Evolutionary conservation across 1,284 basidiomycete genomes (phyloP), one percentile per base, ranked within the genome.

Genomic region (Ganoderma leucocontextum): DNA sequence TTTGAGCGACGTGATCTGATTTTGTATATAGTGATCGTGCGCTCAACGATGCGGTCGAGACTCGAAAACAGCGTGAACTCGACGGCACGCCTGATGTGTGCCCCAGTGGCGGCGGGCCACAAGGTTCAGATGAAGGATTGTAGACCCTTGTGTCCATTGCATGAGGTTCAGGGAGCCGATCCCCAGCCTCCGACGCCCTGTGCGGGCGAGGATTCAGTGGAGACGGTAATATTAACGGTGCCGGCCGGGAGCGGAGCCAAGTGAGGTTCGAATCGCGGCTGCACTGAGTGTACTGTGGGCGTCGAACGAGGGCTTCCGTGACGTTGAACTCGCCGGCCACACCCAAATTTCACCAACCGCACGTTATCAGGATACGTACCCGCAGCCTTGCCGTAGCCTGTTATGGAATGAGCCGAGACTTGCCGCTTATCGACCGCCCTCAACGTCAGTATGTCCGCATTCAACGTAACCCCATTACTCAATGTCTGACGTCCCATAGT

Each of bases 61-160:
- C 8, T 10, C 49, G 35, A 35, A 29, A 33, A 29, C 15, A 3
- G 53, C 29, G 55, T 36, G 19, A 19, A 36, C 35, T 8, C 12
- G 52, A 5, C 12, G 49, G 49, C 49, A 63, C 25, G 42, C 63
- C 19, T 64, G 55, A 64, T 59, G 25, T 33, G 63, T 38, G 29
- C 47, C 19, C n/a, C 42, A 19, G 7, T 19, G 6, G 29, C 10
- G 55, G 35, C 19, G 55, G 52, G 35, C 55, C 3, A 38, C 19
- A 38, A 22, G 13, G 19, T 33, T 35, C 13, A 41, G 6, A 15
- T n/a, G n/a, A 41, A 25, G n/a, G 38, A 17, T 59, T 25, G 38
- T 41, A 36, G 58, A 41, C 22, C 58, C 36, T 38, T 59, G 58
- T 59, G 58, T 38, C 17, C 19, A 4, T 22, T 4, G 19, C 36